Conservation (phyloP, 2,329 filamentous ascomycete genomes). For the Verticillium albo-atrum region DNA sequence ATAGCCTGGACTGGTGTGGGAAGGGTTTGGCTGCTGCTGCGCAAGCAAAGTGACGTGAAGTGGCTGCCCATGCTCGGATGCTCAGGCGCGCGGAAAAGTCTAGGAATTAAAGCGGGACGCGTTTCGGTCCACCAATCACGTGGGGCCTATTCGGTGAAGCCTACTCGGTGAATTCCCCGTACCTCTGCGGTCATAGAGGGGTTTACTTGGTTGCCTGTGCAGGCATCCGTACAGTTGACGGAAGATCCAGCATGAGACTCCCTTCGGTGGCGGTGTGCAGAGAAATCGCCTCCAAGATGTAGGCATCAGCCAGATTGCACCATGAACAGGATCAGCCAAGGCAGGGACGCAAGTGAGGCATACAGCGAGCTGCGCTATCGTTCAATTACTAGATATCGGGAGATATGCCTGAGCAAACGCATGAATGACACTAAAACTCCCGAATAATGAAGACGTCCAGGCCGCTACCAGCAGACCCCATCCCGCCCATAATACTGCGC, state of each 20-base stretch:
- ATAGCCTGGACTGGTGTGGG: not conserved
- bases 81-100: conserved; percentile 7
- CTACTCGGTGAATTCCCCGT: too few relatives aligned
- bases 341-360: not conserved
- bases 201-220: too few relatives aligned
- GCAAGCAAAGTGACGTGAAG: not conserved
- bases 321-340: not conserved
- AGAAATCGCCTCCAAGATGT: too few relatives aligned
- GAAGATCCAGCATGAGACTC: too few relatives aligned
- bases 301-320: too few relatives aligned
- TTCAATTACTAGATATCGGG: not conserved
- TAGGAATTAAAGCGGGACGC: conserved; percentile 12
- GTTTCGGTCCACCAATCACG: conserved; percentile 7
- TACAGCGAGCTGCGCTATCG: not conserved
- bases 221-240: too few relatives aligned
- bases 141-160: not conserved
- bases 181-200: not conserved
- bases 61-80: not conserved
- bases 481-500: conserved; percentile 1
- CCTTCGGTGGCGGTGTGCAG: too few relatives aligned
- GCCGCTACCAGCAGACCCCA: not conserved
- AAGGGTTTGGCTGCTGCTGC: not conserved
- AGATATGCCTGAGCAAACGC: not conserved
- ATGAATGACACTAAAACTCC: not conserved
- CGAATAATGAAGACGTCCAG: not conserved